These are phyloP conservation scores for Talaromyces sp. DNA, from an alignment of 2,329 filamentous ascomycete genomes.

Conservation along the genomic window DNA sequence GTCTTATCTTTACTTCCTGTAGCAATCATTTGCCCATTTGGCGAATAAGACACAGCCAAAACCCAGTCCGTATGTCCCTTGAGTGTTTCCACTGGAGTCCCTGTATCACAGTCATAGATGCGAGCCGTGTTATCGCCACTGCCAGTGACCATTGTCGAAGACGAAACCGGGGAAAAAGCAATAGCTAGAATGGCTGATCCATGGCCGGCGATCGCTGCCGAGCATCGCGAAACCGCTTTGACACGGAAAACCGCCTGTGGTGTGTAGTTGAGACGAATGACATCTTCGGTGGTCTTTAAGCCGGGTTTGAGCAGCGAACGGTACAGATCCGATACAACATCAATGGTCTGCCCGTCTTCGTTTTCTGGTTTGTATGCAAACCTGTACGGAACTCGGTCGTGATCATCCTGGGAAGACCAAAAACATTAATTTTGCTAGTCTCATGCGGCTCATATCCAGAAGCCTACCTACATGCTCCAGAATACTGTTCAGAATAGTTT, in stretches of 20 bases:
- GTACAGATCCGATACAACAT: slow-evolving; percentile 45
- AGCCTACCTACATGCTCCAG: slow-evolving; percentile 60
- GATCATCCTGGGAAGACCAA: slow-evolving; percentile 42
- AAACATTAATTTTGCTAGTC: neutral
- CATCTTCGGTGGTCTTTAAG: slow-evolving; percentile 55
- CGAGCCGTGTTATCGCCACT: slow-evolving; percentile 86
- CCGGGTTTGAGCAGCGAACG: slow-evolving; percentile 48
- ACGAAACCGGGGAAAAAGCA: slow-evolving; percentile 76
- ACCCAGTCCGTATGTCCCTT: slow-evolving; percentile 90
- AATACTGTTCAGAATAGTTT: slow-evolving; percentile 77
- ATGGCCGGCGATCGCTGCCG: slow-evolving; percentile 82
- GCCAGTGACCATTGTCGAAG: slow-evolving; percentile 75
- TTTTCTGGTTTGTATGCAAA: slow-evolving; percentile 53
- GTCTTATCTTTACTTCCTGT: slow-evolving; percentile 92
- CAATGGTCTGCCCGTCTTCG: slow-evolving; percentile 33
- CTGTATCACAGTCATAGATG: slow-evolving; percentile 93
- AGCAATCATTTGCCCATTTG: slow-evolving; percentile 73
- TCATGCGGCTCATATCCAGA: neutral
- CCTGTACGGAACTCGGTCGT: slow-evolving; percentile 61
- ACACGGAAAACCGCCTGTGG: slow-evolving; percentile 94
- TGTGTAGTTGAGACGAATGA: slow-evolving; percentile 58
- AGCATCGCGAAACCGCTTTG: slow-evolving; percentile 83
- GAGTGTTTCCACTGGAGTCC: slow-evolving; percentile 78
- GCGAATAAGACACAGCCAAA: slow-evolving; percentile 78
- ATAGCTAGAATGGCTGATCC: slow-evolving; percentile 83